Conservation (phyloP, 108 stramenopile species). For the Thalassiosira profunda region DNA sequence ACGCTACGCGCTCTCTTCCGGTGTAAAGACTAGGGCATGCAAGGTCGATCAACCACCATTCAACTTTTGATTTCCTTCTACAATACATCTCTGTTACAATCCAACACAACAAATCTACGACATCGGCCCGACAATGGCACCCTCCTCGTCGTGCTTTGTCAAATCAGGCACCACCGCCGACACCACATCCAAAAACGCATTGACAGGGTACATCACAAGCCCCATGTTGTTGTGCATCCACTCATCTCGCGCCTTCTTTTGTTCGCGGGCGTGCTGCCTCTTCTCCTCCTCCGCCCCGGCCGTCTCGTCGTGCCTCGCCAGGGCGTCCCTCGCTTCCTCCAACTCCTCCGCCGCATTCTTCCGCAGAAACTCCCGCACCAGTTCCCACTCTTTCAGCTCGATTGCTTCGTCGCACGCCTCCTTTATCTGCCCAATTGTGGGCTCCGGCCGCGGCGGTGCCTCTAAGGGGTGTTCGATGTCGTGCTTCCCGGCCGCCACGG, state of each 20-base stretch:
- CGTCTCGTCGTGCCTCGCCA: too few species aligned
- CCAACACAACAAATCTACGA: too few species aligned
- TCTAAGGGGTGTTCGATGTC: background rate
- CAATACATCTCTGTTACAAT: too few species aligned
- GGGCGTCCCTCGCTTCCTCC: too few species aligned
- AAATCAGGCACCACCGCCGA: constrained; percentile 20
- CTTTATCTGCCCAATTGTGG: constrained; percentile 18
- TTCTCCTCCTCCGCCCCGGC: too few species aligned
- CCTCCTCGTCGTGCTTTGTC: too few species aligned
- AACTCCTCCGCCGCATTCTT: background rate
- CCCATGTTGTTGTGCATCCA: constrained; percentile 19
- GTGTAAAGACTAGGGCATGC: too few species aligned
- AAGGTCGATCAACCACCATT: too few species aligned
- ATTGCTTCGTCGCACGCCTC: constrained; percentile 25
- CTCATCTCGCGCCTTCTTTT: constrained; percentile 6
- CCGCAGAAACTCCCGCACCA: constrained; percentile 11
- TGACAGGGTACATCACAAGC: constrained; percentile 5
- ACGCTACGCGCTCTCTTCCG: constrained; percentile 64
- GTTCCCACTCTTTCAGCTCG: constrained; percentile 27
- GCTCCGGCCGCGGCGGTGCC: background rate
- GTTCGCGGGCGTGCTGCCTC: background rate
- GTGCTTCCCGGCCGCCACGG: too few species aligned
- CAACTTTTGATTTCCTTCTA: too few species aligned
- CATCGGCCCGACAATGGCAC: too few species aligned
- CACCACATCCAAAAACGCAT: constrained; percentile 8